Evolutionary conservation across 768 basidiomycete species (phyloP).

Genomic region (Tulasnella calospora): DNA sequence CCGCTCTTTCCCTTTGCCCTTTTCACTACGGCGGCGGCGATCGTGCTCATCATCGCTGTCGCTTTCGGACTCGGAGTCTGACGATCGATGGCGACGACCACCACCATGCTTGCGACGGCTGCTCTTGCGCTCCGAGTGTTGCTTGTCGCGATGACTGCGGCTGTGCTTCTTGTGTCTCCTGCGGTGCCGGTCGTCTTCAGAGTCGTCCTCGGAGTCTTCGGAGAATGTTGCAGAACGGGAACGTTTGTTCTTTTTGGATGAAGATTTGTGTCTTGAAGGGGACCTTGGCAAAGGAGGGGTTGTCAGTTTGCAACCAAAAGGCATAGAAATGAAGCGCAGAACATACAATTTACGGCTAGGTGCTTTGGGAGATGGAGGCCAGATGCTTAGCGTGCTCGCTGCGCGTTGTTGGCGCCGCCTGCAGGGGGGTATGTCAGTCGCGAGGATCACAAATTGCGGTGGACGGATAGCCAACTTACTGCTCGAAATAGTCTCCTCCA

Average conservation of each 20-base stretch:
- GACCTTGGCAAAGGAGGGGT: conserved; percentile 49
- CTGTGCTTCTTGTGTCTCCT: conserved; percentile 21
- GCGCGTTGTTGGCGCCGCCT: conserved; percentile 72
- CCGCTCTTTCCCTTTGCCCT: conserved; percentile 46
- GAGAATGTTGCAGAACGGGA: not conserved
- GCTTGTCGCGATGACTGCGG: conserved; percentile 17
- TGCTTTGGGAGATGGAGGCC: conserved; percentile 77
- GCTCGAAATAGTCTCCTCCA: conserved; percentile 57
- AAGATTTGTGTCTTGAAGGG: conserved; percentile 47
- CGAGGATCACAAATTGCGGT: not conserved
- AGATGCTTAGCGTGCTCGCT: conserved; percentile 53
- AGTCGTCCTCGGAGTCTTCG: conserved; percentile 9
- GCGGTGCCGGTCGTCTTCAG: conserved; percentile 20
- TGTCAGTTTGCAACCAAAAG: conserved; percentile 42
- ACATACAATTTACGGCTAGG: conserved; percentile 56
- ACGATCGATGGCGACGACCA: conserved; percentile 44
- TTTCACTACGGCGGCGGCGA: conserved; percentile 47
- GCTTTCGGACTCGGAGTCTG: conserved; percentile 42
- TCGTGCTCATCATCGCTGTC: conserved; percentile 43
- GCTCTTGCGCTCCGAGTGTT: conserved; percentile 9
- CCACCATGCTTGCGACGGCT: conserved; percentile 35
- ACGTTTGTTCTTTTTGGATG: conserved; percentile 45
- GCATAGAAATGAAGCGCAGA: not conserved
- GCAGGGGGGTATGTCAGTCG: conserved; percentile 16
- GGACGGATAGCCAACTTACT: conserved; percentile 42